These are phyloP conservation scores for Scheffersomyces segobiensis DNA, from an alignment of 1,139 yeast genomes.

Conservation along the genomic window DNA sequence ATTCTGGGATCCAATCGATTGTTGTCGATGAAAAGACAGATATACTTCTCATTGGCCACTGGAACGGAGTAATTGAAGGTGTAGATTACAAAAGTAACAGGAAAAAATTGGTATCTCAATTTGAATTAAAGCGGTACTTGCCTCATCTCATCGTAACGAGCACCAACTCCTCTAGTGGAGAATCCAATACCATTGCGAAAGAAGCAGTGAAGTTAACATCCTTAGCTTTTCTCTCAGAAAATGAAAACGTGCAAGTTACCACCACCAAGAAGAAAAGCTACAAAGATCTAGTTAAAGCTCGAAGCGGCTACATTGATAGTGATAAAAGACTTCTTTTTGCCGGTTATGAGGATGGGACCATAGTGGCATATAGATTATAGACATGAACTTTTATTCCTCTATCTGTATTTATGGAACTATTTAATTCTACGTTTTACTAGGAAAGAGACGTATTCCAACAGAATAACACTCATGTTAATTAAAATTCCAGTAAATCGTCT, in stretches of 20 bases:
- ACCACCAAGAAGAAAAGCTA: conserved; percentile 10
- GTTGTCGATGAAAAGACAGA: conserved; percentile 9
- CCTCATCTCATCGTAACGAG: conserved; percentile 9
- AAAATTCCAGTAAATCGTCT: background rate
- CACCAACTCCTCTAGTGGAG: conserved; percentile 7
- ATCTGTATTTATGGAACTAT: background rate
- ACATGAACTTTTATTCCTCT: background rate
- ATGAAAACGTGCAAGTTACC: background rate
- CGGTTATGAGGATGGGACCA: conserved; percentile 42
- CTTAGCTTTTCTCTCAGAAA: conserved; percentile 12
- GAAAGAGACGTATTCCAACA: background rate
- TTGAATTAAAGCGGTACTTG: conserved; percentile 6
- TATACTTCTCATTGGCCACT: conserved; percentile 31
- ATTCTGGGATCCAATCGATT: conserved; percentile 13
- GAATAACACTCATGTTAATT: background rate
- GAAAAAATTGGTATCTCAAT: conserved; percentile 5
- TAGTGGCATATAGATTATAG: conserved; percentile 9
- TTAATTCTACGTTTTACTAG: background rate
- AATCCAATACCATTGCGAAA: conserved; percentile 1
- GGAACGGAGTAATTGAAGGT: conserved; percentile 40
- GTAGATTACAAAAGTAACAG: conserved; percentile 12
- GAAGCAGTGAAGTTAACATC: conserved; percentile 11
- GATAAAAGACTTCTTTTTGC: conserved; percentile 20
- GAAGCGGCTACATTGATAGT: conserved; percentile 9
- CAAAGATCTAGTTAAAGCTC: conserved; percentile 16